Evolutionary conservation across 2,329 filamentous ascomycete genomes (phyloP).

Genomic region (Westerdykella ornata): DNA sequence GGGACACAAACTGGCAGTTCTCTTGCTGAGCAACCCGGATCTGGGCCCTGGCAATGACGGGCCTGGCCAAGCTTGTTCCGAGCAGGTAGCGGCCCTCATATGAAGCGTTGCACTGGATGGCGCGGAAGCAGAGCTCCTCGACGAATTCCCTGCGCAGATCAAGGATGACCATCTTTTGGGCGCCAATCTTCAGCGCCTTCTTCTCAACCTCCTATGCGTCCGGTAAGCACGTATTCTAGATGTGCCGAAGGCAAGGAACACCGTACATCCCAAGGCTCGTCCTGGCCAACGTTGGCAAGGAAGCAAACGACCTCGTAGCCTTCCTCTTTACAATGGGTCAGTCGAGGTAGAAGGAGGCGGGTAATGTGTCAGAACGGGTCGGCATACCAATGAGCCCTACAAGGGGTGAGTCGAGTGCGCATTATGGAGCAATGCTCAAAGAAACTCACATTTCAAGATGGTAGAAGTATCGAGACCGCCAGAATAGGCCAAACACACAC

Average conservation of each 20-base stretch:
- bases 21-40: conserved; percentile 59
- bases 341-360: neutral
- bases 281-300: conserved; percentile 54
- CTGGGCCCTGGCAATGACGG: conserved; percentile 62
- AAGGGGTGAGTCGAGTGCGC: conserved; percentile 6
- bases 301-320: conserved; percentile 60
- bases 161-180: conserved; percentile 55
- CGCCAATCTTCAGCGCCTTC: conserved; percentile 65
- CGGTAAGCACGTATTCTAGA: neutral
- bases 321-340: conserved; percentile 37
- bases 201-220: conserved; percentile 49
- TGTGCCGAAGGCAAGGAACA: neutral
- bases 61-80: conserved; percentile 59
- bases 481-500: conserved; percentile 47
- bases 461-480: conserved; percentile 56
- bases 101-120: conserved; percentile 61
- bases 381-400: conserved; percentile 33
- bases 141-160: conserved; percentile 71
- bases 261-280: conserved; percentile 39
- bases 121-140: conserved; percentile 72
- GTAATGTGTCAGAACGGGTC: neutral
- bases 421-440: conserved; percentile 25
- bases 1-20: conserved; percentile 49
- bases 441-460: conserved; percentile 26
- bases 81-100: conserved; percentile 50